phyloP scores from a whole-genome alignment of 176 grass and related monocot genomes.

The Tuctoria greenei region DNA sequence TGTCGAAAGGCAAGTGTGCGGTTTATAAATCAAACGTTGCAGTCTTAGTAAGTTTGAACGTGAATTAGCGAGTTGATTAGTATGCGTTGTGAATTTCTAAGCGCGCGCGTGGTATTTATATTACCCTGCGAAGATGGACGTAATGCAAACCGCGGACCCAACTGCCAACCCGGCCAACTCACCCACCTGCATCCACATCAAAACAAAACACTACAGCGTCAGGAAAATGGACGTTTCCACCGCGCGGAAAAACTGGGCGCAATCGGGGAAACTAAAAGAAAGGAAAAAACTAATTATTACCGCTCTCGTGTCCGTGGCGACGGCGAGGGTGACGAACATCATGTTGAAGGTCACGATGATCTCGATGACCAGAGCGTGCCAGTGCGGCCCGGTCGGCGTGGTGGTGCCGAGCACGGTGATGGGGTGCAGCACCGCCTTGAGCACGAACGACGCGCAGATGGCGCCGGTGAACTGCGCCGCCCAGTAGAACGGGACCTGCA shows the following conservation, averaged over 20 bases:
- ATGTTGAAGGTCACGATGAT: slow-evolving; percentile 91
- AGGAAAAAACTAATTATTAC: background rate
- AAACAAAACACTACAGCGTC: background rate
- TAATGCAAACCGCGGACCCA: slow-evolving; percentile 95
- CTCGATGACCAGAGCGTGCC: slow-evolving; percentile 76
- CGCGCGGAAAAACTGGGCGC: no score
- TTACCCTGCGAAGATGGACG: slow-evolving; percentile 96
- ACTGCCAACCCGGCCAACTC: slow-evolving; percentile 97
- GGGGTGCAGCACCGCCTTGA: slow-evolving; percentile 73
- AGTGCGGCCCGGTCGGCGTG: slow-evolving; percentile 51
- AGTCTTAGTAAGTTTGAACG: background rate
- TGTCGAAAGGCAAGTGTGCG: slow-evolving; percentile 16
- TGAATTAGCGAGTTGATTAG: background rate
- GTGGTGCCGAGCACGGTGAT: slow-evolving; percentile 66
- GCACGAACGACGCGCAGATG: slow-evolving; percentile 71
- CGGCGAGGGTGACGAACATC: slow-evolving; percentile 96
- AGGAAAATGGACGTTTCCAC: background rate
- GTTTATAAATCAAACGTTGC: slow-evolving; percentile 8
- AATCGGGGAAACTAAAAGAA: no score
- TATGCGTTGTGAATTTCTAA: slow-evolving; percentile 19
- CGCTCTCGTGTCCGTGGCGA: slow-evolving; percentile 86
- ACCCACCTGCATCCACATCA: slow-evolving; percentile 61
- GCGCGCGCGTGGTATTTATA: background rate
- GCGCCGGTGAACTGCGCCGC: slow-evolving; percentile 86
- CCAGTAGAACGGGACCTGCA: slow-evolving; percentile 97